Evolutionary conservation across 2,329 filamentous ascomycete species (phyloP).

Genomic region (Orbilia quercus): DNA sequence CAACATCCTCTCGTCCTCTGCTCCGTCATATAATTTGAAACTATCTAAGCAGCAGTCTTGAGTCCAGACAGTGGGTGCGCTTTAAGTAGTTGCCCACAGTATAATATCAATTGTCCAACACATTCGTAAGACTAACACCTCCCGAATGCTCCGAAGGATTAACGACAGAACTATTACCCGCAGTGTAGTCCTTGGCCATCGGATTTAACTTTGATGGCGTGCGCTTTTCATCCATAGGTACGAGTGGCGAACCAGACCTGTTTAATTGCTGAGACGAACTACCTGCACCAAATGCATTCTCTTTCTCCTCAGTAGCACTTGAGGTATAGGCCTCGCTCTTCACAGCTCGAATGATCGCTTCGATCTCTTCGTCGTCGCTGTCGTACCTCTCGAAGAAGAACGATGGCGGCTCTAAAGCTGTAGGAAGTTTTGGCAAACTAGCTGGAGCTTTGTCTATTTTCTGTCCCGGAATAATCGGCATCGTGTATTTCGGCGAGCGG

Average conservation of each 20-base stretch:
- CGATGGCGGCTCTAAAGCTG: not conserved
- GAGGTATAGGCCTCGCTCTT: not conserved
- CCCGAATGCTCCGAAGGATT: too few species aligned
- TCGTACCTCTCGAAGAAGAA: conserved; percentile 10
- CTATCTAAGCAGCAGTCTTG: too few species aligned
- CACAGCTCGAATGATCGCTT: not conserved
- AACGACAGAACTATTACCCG: not conserved
- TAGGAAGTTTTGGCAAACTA: not conserved
- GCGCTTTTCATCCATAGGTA: too few species aligned
- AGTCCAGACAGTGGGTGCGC: too few species aligned
- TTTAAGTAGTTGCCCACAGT: too few species aligned
- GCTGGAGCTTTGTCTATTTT: not conserved
- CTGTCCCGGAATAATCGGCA: not conserved
- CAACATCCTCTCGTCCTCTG: too few species aligned
- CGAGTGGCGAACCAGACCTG: too few species aligned
- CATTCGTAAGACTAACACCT: too few species aligned
- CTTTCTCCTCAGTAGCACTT: not conserved
- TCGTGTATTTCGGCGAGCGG: not conserved
- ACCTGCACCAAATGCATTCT: not conserved
- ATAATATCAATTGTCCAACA: too few species aligned
- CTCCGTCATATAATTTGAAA: too few species aligned
- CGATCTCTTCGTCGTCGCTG: conserved; percentile 5
- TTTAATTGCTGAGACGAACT: not conserved
- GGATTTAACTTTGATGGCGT: not conserved
- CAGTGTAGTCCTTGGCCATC: not conserved